Evolutionary conservation across 352 stramenopile species (phyloP).

Genomic region (Phytophthora ramorum): DNA sequence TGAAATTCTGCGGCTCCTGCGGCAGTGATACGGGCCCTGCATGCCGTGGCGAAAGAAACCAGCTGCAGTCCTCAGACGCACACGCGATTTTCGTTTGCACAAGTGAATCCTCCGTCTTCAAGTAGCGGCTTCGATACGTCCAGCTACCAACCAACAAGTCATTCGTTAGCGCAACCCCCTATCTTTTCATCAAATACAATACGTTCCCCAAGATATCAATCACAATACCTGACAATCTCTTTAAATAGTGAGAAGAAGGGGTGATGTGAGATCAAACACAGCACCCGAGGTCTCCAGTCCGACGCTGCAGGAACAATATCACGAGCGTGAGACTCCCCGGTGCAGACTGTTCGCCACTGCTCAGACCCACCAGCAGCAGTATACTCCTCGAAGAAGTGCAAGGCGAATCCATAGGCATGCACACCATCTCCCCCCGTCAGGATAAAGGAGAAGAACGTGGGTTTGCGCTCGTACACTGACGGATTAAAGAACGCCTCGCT

Average conservation of each 20-base stretch:
- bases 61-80: conserved; percentile 52
- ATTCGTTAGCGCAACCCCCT: not conserved
- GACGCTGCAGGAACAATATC: conserved; percentile 8
- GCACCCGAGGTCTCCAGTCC: conserved; percentile 60
- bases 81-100: conserved; percentile 55
- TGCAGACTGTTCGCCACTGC: not conserved
- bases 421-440: conserved; percentile 77
- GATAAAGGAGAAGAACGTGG: conserved; percentile 83
- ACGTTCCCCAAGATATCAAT: not conserved
- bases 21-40: not conserved
- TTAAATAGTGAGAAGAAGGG: conserved; percentile 87
- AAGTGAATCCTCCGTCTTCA: conserved; percentile 39
- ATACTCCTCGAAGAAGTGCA: conserved; percentile 63
- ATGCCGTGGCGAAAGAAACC: conserved; percentile 66
- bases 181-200: not conserved
- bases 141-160: conserved; percentile 39
- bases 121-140: conserved; percentile 56
- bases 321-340: not conserved
- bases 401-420: conserved; percentile 75
- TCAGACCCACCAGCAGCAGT: conserved; percentile 14
- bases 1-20: conserved; percentile 3
- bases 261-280: conserved; percentile 84
- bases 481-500: conserved; percentile 47
- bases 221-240: conserved; percentile 64
- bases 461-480: conserved; percentile 65